Conservation (phyloP, 768 basidiomycete species). For the Kondoa subrosea region DNA sequence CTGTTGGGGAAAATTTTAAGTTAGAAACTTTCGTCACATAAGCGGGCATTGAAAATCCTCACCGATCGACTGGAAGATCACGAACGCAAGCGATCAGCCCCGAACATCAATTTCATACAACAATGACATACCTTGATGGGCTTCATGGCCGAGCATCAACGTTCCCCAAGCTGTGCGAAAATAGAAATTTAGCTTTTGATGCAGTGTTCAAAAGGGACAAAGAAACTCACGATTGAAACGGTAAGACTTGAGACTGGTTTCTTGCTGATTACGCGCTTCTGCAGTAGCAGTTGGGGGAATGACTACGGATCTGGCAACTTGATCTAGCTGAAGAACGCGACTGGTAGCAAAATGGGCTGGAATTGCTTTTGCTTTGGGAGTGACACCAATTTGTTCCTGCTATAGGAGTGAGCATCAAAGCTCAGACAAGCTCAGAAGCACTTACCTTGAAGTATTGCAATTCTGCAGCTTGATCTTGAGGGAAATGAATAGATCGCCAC, state of each 20-base stretch:
- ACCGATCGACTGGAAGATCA: background rate
- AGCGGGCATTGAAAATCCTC: constrained; percentile 19
- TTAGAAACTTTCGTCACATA: constrained; percentile 24
- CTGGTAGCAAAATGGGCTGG: constrained; percentile 20
- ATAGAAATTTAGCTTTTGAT: background rate
- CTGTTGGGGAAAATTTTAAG: constrained; percentile 22
- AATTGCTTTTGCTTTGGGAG: background rate
- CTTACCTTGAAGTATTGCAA: constrained; percentile 27
- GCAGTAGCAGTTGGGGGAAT: constrained; percentile 9
- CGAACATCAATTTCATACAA: background rate
- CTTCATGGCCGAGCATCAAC: constrained; percentile 21
- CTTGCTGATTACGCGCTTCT: background rate
- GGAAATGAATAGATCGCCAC: constrained; percentile 23
- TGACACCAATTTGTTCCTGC: constrained; percentile 21
- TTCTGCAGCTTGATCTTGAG: constrained; percentile 24
- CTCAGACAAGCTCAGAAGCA: background rate
- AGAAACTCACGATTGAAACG: background rate
- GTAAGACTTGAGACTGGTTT: background rate
- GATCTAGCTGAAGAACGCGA: constrained; percentile 25
- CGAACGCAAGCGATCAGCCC: background rate
- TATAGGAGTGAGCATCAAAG: background rate
- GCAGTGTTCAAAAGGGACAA: background rate
- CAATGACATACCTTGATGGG: constrained; percentile 13
- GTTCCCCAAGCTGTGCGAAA: constrained; percentile 16
- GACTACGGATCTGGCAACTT: constrained; percentile 22